A percentile compares a stretch with the other conserved stretches of the same genome.
Conservation (phyloP, 345 rosid genomes). For the Geranium brycei region DNA sequence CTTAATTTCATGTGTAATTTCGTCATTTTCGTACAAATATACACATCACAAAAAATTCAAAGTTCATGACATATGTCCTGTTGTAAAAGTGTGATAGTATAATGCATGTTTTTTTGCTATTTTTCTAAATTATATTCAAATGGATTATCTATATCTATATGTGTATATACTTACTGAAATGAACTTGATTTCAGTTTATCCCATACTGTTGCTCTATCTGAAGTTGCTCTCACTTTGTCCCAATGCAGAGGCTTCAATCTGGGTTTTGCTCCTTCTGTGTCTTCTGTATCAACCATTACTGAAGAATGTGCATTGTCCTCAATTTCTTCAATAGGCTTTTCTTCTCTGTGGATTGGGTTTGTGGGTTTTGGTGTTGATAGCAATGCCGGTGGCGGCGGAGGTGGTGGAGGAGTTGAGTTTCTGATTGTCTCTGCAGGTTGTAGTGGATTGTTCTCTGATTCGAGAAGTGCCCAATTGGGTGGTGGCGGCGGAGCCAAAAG, state of each 20-base stretch:
- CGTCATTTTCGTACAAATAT: too few relatives aligned
- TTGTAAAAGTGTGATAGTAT: too few relatives aligned
- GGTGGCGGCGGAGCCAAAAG: constrained; percentile 79
- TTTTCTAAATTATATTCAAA: not conserved
- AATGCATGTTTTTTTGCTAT: too few relatives aligned
- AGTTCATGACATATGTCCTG: too few relatives aligned
- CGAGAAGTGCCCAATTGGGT: constrained; percentile 78
- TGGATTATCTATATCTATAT: not conserved
- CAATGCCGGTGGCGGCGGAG: constrained; percentile 35
- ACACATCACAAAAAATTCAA: too few relatives aligned
- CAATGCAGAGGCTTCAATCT: constrained; percentile 87
- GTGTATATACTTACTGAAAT: constrained; percentile 56
- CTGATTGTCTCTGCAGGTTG: constrained; percentile 15
- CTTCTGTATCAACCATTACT: constrained; percentile 48
- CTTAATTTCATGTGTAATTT: too few relatives aligned
- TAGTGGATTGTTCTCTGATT: constrained; percentile 32
- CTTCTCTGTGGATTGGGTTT: constrained; percentile 33
- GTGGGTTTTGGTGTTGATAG: constrained; percentile 16
- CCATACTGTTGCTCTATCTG: constrained; percentile 98
- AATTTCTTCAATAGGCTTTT: constrained; percentile 26
- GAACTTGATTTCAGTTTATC: constrained; percentile 93
- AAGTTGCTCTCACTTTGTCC: constrained; percentile 97
- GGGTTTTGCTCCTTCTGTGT: constrained; percentile 58
- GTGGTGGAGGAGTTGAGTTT: constrained; percentile 33
- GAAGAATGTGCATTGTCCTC: constrained; percentile 23